Conservation (phyloP, 306 rosid species). For the Gastrolobium bilobum region DNA sequence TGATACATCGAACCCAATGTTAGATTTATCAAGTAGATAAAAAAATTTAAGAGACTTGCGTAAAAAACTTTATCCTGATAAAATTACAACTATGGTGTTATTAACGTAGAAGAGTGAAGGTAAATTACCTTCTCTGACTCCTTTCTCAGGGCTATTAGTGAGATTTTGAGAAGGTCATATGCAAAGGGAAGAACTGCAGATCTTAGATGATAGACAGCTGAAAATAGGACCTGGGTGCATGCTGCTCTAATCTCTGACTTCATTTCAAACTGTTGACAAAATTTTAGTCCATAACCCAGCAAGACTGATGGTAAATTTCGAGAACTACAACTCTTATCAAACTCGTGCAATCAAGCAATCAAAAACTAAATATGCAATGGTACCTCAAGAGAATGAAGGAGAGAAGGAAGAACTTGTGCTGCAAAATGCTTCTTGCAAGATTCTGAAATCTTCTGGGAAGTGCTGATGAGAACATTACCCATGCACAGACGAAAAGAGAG, state of each 20-base stretch:
- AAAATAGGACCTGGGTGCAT: conserved; percentile 84
- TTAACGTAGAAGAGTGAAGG: background rate
- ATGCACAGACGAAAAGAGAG: conserved; percentile 78
- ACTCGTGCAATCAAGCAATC: conserved; percentile 18
- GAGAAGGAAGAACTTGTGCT: conserved; percentile 62
- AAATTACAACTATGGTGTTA: conserved; percentile 1
- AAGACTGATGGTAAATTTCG: conserved; percentile 31
- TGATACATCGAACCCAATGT: conserved; percentile 1
- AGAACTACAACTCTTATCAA: conserved; percentile 29
- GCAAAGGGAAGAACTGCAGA: conserved; percentile 73
- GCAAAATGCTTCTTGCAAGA: conserved; percentile 67
- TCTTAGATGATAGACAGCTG: conserved; percentile 85
- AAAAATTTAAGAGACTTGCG: background rate
- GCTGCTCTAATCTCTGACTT: conserved; percentile 81
- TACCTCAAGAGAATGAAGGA: conserved; percentile 77
- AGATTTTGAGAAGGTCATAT: conserved; percentile 67
- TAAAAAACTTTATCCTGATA: background rate
- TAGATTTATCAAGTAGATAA: conserved; percentile 9
- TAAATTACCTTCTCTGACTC: conserved; percentile 74
- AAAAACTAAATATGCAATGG: conserved; percentile 29
- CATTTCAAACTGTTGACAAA: conserved; percentile 57
- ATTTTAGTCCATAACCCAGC: conserved; percentile 46
- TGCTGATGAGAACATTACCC: conserved; percentile 94
- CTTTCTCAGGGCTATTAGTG: conserved; percentile 71
- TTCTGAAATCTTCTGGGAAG: conserved; percentile 81